phyloP scores from a whole-genome alignment of 163 green algal species.

The Coccomyxa subellipsoidea region DNA sequence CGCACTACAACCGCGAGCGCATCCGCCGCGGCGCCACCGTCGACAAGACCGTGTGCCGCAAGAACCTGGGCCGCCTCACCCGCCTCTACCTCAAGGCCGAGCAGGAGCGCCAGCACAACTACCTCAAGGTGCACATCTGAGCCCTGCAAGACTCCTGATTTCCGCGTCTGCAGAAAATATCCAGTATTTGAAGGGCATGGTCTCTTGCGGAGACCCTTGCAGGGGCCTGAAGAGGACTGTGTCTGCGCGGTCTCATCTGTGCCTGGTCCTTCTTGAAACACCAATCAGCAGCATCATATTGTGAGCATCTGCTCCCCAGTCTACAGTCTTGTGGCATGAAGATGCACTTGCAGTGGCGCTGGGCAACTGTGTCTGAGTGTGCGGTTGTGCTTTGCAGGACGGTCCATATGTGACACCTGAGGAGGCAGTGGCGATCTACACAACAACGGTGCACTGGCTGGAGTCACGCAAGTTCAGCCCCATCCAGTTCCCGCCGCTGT shows the following conservation, averaged over 20 bases:
- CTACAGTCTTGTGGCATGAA: too few relatives aligned
- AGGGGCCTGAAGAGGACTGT: too few relatives aligned
- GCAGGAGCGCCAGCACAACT: slow-evolving; percentile 98
- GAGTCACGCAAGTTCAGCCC: slow-evolving; percentile 94
- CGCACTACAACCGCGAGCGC: slow-evolving; percentile 99
- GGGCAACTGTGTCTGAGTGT: background rate
- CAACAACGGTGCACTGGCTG: slow-evolving; percentile 99
- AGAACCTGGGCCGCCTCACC: slow-evolving; percentile 99
- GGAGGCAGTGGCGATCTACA: slow-evolving; percentile 99
- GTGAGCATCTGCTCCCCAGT: too few relatives aligned
- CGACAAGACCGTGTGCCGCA: slow-evolving; percentile 99
- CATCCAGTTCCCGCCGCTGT: slow-evolving; percentile 98
- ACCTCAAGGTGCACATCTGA: slow-evolving; percentile 75
- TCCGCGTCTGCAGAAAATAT: too few relatives aligned
- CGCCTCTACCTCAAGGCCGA: slow-evolving; percentile 99
- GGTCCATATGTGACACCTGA: slow-evolving; percentile 93
- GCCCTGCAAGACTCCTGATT: too few relatives aligned
- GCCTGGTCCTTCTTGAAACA: too few relatives aligned
- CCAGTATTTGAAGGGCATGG: too few relatives aligned
- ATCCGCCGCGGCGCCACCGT: slow-evolving; percentile 98
- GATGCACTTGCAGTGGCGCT: too few relatives aligned
- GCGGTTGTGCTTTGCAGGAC: slow-evolving; percentile 32
- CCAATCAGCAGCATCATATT: too few relatives aligned
- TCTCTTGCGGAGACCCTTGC: too few relatives aligned
- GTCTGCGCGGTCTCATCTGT: too few relatives aligned